These are phyloP conservation scores for Cynara cardunculus DNA, from an alignment of 129 eudicot genomes.

Conservation along the genomic window DNA sequence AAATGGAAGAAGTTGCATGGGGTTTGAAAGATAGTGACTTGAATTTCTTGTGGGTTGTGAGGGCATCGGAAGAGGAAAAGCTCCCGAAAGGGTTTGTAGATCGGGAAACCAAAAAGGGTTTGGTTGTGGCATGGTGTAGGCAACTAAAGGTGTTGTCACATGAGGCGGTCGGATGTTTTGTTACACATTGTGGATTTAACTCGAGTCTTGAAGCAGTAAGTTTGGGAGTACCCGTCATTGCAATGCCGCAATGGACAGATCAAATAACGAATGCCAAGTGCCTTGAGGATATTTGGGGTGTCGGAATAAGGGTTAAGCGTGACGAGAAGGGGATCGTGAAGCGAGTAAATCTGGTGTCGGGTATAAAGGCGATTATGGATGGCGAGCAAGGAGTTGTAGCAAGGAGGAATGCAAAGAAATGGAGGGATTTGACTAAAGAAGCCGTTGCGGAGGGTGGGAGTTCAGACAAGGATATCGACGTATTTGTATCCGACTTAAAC, in stretches of 20 bases:
- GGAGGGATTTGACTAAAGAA: constrained; percentile 29
- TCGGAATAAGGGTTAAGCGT: constrained; percentile 18
- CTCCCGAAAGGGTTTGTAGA: constrained; percentile 20
- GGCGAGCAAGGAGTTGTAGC: constrained; percentile 20
- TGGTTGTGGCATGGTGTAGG: constrained; percentile 27
- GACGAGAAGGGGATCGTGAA: constrained; percentile 23
- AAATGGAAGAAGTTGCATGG: constrained; percentile 51
- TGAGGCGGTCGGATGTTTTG: constrained; percentile 29
- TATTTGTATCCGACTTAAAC: constrained; percentile 16
- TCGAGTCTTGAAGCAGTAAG: constrained; percentile 33
- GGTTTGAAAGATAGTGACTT: constrained; percentile 27
- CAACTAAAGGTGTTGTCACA: constrained; percentile 33
- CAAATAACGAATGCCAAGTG: constrained; percentile 34
- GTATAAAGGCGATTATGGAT: constrained; percentile 20
- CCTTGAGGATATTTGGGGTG: constrained; percentile 27
- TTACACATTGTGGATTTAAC: constrained; percentile 39
- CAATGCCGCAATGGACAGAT: constrained; percentile 38
- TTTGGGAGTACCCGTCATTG: constrained; percentile 32
- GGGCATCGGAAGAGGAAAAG: constrained; percentile 25
- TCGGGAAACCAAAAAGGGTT: background rate
- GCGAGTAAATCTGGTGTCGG: constrained; percentile 8
- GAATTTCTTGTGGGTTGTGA: constrained; percentile 54
- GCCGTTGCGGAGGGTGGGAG: constrained; percentile 25
- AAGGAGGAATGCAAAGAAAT: constrained; percentile 7
- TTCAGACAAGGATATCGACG: constrained; percentile 26